Percentiles rank a stretch among this genome's conserved stretches.
phyloP scores from a whole-genome alignment of 108 stramenopile genomes.

The Epipyxis sp. region DNA sequence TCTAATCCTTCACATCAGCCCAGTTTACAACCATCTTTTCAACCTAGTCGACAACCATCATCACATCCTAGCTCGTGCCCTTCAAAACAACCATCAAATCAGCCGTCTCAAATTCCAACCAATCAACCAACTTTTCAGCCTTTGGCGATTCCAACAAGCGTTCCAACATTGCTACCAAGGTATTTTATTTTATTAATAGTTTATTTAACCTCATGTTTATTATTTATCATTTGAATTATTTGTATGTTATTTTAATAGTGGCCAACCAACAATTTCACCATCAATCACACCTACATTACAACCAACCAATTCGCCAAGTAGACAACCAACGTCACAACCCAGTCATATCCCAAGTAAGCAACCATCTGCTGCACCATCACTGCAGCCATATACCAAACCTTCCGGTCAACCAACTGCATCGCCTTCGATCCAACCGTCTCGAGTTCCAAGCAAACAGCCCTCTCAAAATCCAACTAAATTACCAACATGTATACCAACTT shows the following conservation, averaged over 20 bases:
- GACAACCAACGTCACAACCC: constrained; percentile 12
- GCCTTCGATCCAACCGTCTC: no score
- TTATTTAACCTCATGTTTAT: no score
- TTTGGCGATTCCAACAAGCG: not conserved
- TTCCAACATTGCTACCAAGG: no score
- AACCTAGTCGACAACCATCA: not conserved
- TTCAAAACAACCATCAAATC: constrained; percentile 5
- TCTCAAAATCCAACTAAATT: no score
- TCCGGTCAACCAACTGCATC: no score
- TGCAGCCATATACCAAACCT: no score
- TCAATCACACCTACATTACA: not conserved
- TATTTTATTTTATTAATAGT: no score
- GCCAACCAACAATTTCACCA: constrained; percentile 14
- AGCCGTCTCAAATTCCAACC: not conserved
- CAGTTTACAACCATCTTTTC: not conserved
- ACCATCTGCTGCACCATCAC: no score
- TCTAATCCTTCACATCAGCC: not conserved
- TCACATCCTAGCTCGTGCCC: not conserved
- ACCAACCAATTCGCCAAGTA: constrained; percentile 7
- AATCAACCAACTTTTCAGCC: constrained; percentile 13
- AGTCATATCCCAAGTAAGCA: constrained; percentile 2
- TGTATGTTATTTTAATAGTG: not conserved
- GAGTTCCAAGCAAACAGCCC: no score
- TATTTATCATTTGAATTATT: no score
- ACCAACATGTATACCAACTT: no score